A percentile compares a stretch with the other conserved stretches of the same genome.
These are phyloP conservation scores for Lactuca sativa DNA, from an alignment of 129 eudicot species.

Conservation along the genomic window DNA sequence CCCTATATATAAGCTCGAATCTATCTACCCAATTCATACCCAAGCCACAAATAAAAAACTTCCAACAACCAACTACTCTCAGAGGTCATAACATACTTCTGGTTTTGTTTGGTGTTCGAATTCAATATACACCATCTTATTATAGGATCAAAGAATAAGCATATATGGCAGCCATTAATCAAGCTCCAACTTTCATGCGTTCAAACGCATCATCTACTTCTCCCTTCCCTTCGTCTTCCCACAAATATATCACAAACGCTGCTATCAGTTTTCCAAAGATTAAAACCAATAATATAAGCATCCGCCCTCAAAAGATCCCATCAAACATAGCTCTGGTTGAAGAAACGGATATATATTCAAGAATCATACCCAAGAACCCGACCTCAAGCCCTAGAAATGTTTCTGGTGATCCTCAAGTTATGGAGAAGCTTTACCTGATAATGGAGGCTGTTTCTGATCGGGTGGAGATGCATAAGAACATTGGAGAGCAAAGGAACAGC, in stretches of 20 bases:
- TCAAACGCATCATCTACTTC: constrained; percentile 13
- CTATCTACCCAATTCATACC: constrained; percentile 15
- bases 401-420: constrained; percentile 25
- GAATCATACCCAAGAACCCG: constrained; percentile 9
- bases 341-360: constrained; percentile 21
- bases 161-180: constrained; percentile 29
- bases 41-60: neutral
- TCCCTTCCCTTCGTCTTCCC: constrained; percentile 17
- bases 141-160: constrained; percentile 1
- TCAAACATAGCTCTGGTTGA: constrained; percentile 26
- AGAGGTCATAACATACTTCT: neutral
- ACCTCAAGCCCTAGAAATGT: neutral
- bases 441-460: constrained; percentile 57
- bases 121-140: neutral
- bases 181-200: constrained; percentile 26
- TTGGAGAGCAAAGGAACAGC: constrained; percentile 56
- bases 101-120: neutral
- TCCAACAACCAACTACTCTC: constrained; percentile 8
- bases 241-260: constrained; percentile 10
- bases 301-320: constrained; percentile 12
- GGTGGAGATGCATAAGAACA: constrained; percentile 65
- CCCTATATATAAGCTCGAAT: constrained; percentile 11
- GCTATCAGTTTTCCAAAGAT: constrained; percentile 32
- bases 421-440: constrained; percentile 45
- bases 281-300: neutral